Conservation (phyloP, 495 filamentous ascomycete genomes). For the Daldinia caldariorum region DNA sequence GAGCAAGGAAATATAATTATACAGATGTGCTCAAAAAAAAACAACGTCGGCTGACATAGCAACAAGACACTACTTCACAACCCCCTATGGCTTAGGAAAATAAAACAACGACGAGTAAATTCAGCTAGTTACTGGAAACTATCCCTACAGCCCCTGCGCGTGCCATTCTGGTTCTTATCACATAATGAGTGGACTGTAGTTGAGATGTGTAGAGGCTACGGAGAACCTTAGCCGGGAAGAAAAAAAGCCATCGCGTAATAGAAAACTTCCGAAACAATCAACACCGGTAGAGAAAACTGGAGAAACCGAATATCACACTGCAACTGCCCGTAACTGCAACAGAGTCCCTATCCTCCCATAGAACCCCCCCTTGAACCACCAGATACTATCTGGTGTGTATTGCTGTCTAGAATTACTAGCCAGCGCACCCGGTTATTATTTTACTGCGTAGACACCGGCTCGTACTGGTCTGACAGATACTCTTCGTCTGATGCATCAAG, state of each 20-base stretch:
- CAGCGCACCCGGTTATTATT: not conserved
- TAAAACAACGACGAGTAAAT: conserved; percentile 30
- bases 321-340: conserved; percentile 4
- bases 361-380: too few species aligned
- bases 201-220: conserved; percentile 20
- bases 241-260: conserved; percentile 15
- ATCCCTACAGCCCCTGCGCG: conserved; percentile 31
- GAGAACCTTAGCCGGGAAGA: conserved; percentile 11
- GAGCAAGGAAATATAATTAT: not conserved
- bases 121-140: conserved; percentile 38
- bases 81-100: not conserved
- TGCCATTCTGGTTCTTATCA: conserved; percentile 44
- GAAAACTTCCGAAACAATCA: conserved; percentile 16
- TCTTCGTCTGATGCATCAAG: conserved; percentile 96
- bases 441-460: conserved; percentile 50
- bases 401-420: too few species aligned
- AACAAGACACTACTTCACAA: not conserved
- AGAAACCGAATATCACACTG: conserved; percentile 19
- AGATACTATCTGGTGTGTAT: not conserved
- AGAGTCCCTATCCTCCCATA: not conserved
- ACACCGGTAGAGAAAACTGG: not conserved
- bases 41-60: not conserved
- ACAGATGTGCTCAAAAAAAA: not conserved
- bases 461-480: conserved; percentile 61
- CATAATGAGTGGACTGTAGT: conserved; percentile 38